phyloP scores from a whole-genome alignment of 2,329 filamentous ascomycete genomes.

The Fusarium acutatum region DNA sequence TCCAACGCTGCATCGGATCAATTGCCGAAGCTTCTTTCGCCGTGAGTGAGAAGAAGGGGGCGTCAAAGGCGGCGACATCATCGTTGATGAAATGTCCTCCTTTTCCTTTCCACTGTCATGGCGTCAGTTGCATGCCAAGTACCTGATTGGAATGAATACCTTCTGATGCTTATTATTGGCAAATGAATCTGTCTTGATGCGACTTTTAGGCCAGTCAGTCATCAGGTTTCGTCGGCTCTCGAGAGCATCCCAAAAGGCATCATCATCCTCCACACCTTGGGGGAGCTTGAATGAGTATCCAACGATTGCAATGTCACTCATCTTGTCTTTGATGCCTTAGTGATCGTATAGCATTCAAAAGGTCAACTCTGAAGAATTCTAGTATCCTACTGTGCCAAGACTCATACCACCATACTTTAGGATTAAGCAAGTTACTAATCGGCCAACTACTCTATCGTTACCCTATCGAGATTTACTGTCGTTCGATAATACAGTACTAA shows the following conservation, averaged over 20 bases:
- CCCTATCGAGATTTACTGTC: neutral
- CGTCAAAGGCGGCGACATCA: constrained; percentile 49
- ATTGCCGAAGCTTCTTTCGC: constrained; percentile 27
- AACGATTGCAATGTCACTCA: constrained; percentile 44
- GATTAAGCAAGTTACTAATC: neutral
- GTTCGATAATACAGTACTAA: neutral
- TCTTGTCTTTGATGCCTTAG: neutral
- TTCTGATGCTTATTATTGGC: neutral
- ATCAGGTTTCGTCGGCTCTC: constrained; percentile 11
- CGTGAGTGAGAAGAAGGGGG: constrained; percentile 48
- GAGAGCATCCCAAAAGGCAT: constrained; percentile 48
- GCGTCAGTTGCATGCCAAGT: neutral
- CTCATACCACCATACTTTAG: neutral
- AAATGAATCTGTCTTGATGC: neutral
- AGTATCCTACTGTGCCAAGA: neutral
- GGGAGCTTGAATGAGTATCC: constrained; percentile 52
- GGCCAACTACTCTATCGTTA: neutral
- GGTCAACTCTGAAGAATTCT: neutral
- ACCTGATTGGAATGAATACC: neutral
- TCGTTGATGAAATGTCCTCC: constrained; percentile 30
- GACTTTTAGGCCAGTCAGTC: neutral
- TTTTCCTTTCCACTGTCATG: neutral
- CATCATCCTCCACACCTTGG: constrained; percentile 43
- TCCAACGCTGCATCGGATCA: constrained; percentile 50
- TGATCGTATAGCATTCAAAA: neutral